Evolutionary conservation across 176 grass and related monocot genomes (phyloP), one percentile per base, ranked within the genome.

Genomic region (Typha latifolia): DNA sequence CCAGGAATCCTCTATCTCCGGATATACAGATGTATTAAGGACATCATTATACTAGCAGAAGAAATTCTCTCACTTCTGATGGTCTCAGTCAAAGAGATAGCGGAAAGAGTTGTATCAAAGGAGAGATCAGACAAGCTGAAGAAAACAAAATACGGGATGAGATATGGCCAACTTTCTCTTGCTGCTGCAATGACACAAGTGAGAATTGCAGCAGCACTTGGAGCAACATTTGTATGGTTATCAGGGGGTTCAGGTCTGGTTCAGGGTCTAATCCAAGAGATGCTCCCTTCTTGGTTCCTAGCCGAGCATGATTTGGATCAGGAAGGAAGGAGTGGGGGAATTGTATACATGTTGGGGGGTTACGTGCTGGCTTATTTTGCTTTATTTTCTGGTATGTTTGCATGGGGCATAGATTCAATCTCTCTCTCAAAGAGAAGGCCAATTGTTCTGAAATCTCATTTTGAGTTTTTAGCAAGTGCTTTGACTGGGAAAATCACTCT

Each of bases 1-100:
- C 92, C 92, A 18, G 92, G 92, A 73, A 89, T 96, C 63, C 92
- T 96, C 26, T 96, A 91, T 61, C 92, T 96, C 20, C 75, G 92
- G 32, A 81, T 84, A 67, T 91, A 91, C 26, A 69, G 92, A 48
- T 96, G 92, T 80, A 91, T 96, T 71, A 96, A 96, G 80, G 85
- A 96, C 82, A 88, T 85, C 20, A 74, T 80, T 62, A 77, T 91
- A 72, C 88, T 96, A 12, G 83, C 93, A 0, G 93, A 96, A 61
- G 72, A 89, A 23, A 96, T 91, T 56, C 82, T 91, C 12, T 49
- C 48, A 67, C 85, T 91, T 18, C 53, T 96, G 37, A 96, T 91
- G 85, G 82, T 89, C 6, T 82, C 88, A 0, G 93, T 96, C 63
- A 86, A 96, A 72, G 93, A 89, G 31, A 91, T 96, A 62, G 78